These are phyloP conservation scores for Diaporthe citri DNA, from an alignment of 2,329 filamentous ascomycete species.

Conservation along the genomic window DNA sequence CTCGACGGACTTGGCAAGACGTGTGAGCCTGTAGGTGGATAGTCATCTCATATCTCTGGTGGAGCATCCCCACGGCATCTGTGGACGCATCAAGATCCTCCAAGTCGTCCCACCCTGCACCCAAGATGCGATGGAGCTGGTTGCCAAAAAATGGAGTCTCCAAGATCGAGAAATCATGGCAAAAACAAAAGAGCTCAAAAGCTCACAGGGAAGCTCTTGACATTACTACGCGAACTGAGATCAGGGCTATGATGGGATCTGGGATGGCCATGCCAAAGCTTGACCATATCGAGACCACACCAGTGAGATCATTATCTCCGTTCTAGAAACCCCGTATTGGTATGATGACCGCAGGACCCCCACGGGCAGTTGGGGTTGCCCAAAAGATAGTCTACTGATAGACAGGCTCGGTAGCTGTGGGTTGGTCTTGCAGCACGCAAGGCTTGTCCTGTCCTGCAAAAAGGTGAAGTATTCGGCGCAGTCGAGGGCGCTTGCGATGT, in stretches of 20 bases:
- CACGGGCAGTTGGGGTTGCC: conserved; percentile 8
- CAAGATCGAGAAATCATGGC: neutral
- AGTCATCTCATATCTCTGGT: conserved; percentile 66
- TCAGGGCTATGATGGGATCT: neutral
- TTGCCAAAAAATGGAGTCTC: neutral
- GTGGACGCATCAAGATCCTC: conserved; percentile 28
- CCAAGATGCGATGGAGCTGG: neutral
- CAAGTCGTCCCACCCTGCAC: neutral
- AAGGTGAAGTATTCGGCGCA: neutral
- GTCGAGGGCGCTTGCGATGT: neutral
- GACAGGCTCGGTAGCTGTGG: neutral
- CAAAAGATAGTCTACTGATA: neutral
- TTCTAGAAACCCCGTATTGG: neutral
- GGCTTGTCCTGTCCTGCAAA: neutral
- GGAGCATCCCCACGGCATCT: conserved; percentile 67
- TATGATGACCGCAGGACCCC: neutral
- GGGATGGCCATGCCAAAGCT: neutral
- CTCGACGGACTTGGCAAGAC: conserved; percentile 75
- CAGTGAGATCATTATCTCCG: neutral
- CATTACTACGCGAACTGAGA: no score
- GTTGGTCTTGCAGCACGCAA: neutral
- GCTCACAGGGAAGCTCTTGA: no score
- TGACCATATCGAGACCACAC: neutral
- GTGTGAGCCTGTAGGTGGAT: conserved; percentile 76
- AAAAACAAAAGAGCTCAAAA: neutral